phyloP scores from a whole-genome alignment of 331 rosid genomes.

The Pyrus hybrid region DNA sequence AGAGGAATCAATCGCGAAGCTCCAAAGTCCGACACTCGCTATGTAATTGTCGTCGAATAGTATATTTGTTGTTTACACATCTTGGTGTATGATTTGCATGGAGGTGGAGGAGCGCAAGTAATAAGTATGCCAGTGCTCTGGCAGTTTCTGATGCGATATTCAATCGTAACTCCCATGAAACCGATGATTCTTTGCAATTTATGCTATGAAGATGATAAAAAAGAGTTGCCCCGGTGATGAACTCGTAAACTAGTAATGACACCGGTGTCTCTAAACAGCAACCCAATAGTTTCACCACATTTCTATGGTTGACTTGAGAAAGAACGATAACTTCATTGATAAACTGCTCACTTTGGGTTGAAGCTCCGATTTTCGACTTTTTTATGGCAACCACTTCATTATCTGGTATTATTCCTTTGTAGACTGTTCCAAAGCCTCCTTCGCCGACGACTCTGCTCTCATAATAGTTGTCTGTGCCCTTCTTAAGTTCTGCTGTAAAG shows the following conservation, averaged over 20 bases:
- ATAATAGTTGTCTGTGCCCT: background rate
- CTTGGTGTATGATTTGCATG: constrained; percentile 6
- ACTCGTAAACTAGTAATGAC: constrained; percentile 2
- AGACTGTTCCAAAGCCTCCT: constrained; percentile 7
- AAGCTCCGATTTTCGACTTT: background rate
- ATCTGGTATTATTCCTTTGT: constrained; percentile 2
- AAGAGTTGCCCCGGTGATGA: background rate
- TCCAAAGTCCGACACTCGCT: constrained; percentile 4
- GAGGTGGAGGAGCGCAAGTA: background rate
- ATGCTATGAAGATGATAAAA: background rate
- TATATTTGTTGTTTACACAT: background rate
- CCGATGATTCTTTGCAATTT: background rate
- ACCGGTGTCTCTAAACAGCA: background rate
- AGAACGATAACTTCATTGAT: constrained; percentile 1
- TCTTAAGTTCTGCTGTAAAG: background rate
- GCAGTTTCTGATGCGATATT: constrained; percentile 6
- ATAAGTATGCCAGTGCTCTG: background rate
- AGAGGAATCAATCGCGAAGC: background rate
- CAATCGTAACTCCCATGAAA: background rate
- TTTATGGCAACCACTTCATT: background rate
- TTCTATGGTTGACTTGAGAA: constrained; percentile 4
- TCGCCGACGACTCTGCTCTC: background rate
- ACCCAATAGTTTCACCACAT: constrained; percentile 7
- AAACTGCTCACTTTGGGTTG: constrained; percentile 1
- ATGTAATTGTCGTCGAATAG: background rate